Base-by-base conservation (phyloP, 805 yeast species). In the Middelhovenomyces tepae region DNA sequence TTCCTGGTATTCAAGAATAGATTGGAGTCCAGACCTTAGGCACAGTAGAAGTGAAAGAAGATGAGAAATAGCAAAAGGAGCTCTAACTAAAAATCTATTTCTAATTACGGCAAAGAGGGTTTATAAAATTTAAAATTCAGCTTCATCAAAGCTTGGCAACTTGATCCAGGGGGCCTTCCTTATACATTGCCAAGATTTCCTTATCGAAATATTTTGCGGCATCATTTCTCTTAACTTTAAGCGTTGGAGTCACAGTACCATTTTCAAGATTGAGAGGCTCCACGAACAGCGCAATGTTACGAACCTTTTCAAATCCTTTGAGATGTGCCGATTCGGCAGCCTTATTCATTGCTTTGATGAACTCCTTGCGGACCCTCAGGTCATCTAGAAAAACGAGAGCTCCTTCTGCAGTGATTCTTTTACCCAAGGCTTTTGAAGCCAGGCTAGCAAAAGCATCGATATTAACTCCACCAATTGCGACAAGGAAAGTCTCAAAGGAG, bases 241-340 rank as follows among this genome's bases (percentile, higher is more conserved):
- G 47, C 4, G 87, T 79, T 23, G 87, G 87, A 2, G 89, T 79
- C 22, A 79, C 53, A 2, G 72, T 69, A 31, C 73, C 76, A 38
- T 74, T 73, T 29, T 67, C 75, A n/a, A 75, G 57, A 22, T 64
- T 73, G 42, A 78, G 58, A 4, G 85, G 83, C 44, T 78, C 83
- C 31, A 73, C 38, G 28, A 57, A 71, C 21, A 76, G 53, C 21
- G 53, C 46, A 19, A 73, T 43, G 43, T 78, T 78, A 51, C 71
- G 74, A 19, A 78, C 39, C 43, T 69, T 71, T 51, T 78, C 87
- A 47, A 73, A 77, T 0, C 83, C 82, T 47, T 69, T 72, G 21
- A 78, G 51, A 24, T 62, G 61, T 16, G 54, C 46, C 24, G 46
- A 47, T 17, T 46, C 42, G 27, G 63, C 54, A 22, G 61, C 48